These are phyloP conservation scores for Fusarium sp. DNA, from an alignment of 2,329 filamentous ascomycete species.

Conservation along the genomic window DNA sequence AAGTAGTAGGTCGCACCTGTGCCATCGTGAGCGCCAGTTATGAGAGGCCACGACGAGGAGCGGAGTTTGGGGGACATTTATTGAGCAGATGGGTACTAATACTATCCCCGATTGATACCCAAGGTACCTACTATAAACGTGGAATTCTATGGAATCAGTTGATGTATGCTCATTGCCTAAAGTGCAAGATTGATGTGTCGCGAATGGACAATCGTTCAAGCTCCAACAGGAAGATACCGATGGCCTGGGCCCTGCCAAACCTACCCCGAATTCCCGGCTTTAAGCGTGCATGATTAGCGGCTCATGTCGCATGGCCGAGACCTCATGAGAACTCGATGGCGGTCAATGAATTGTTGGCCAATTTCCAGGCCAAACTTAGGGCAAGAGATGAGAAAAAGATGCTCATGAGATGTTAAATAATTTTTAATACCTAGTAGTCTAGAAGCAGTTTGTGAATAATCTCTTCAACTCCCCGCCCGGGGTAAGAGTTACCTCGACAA, in stretches of 20 bases:
- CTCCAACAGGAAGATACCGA: background rate
- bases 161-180: background rate
- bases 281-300: background rate
- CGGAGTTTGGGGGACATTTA: background rate
- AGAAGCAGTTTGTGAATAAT: background rate
- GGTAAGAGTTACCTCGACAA: background rate
- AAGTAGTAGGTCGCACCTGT: slow-evolving; percentile 17
- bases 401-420: background rate
- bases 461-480: background rate
- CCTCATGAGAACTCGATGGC: background rate
- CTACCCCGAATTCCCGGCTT: background rate
- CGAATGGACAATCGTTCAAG: background rate
- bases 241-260: background rate
- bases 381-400: background rate
- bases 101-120: background rate
- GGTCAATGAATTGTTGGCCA: background rate
- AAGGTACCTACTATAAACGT: background rate
- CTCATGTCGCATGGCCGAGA: background rate
- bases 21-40: background rate
- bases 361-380: background rate
- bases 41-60: background rate
- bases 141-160: background rate
- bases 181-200: background rate
- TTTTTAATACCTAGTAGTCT: too few species aligned
- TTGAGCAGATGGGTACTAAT: background rate